Evolutionary conservation across 106 monocot species (phyloP).

Genomic region (Chionographis japonica): DNA sequence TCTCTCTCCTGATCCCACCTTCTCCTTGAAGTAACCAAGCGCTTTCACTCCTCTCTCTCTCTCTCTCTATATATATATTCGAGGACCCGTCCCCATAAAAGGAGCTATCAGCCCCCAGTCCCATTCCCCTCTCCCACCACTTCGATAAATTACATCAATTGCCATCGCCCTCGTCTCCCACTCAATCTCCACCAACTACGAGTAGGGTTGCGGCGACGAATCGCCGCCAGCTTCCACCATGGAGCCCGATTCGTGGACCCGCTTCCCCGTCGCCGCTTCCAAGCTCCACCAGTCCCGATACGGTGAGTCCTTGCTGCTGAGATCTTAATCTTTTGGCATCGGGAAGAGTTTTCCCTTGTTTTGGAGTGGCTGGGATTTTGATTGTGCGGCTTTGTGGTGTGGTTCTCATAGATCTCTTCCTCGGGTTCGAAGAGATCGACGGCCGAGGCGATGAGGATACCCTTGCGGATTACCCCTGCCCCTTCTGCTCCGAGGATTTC

Average conservation of each 20-base stretch:
- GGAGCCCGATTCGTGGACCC: conserved; percentile 32
- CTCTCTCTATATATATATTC: too few relatives aligned
- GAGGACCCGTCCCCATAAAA: too few relatives aligned
- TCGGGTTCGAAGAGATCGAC: conserved; percentile 21
- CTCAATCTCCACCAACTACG: too few relatives aligned
- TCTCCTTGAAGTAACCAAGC: too few relatives aligned
- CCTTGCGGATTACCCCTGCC: conserved; percentile 20
- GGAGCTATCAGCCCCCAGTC: too few relatives aligned
- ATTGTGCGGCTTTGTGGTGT: background rate
- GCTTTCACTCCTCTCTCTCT: too few relatives aligned
- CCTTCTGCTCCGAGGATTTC: conserved; percentile 31
- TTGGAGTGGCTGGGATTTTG: background rate
- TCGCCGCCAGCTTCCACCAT: background rate
- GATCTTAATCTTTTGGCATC: background rate
- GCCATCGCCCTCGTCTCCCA: too few relatives aligned
- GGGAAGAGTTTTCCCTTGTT: too few relatives aligned
- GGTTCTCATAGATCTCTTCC: conserved; percentile 13
- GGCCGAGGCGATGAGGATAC: conserved; percentile 18
- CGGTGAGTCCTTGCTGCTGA: conserved; percentile 5
- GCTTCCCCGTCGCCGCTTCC: conserved; percentile 21
- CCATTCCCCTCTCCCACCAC: too few relatives aligned
- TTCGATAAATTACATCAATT: too few relatives aligned
- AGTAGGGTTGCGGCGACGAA: too few relatives aligned
- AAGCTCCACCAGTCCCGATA: conserved; percentile 29
- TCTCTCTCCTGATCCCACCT: too few relatives aligned